phyloP scores from a whole-genome alignment of 768 basidiomycete species.

The Boletus speciosus region DNA sequence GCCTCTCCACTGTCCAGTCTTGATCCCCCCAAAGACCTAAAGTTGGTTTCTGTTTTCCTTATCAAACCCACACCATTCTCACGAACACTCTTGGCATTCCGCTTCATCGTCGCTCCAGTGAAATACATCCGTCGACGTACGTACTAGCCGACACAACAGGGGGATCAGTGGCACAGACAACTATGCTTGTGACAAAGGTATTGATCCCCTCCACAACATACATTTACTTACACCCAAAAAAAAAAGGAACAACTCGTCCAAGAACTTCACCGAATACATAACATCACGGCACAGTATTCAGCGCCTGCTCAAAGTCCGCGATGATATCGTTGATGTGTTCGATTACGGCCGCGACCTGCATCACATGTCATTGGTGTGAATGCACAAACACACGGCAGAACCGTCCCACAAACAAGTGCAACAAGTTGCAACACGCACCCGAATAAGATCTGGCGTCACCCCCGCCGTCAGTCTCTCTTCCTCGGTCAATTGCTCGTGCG shows the following conservation, averaged over 20 bases:
- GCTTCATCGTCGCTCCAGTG: neutral
- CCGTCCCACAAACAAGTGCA: too few relatives aligned
- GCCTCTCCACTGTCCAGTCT: too few relatives aligned
- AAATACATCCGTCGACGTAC: neutral
- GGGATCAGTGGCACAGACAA: neutral
- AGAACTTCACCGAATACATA: neutral
- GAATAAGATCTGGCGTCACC: slow-evolving; percentile 54
- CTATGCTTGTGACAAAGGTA: neutral
- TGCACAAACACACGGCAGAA: neutral
- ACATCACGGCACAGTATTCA: slow-evolving; percentile 23
- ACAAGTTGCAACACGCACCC: slow-evolving; percentile 35
- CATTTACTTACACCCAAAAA: neutral
- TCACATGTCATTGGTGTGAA: neutral
- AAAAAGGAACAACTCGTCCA: neutral
- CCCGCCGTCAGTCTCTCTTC: slow-evolving; percentile 49
- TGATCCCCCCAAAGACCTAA: too few relatives aligned
- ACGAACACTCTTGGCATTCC: neutral
- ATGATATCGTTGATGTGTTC: slow-evolving; percentile 46
- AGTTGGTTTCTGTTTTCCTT: too few relatives aligned
- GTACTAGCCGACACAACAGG: neutral
- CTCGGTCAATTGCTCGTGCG: slow-evolving; percentile 52
- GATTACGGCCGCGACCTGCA: slow-evolving; percentile 43
- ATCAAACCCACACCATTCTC: neutral
- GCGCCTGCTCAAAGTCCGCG: slow-evolving; percentile 43
- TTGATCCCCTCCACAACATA: neutral